Evolutionary conservation across 805 yeast genomes (phyloP), one percentile per base, ranked within the genome.

Genomic region (Dipodascopsis uninucleata): DNA sequence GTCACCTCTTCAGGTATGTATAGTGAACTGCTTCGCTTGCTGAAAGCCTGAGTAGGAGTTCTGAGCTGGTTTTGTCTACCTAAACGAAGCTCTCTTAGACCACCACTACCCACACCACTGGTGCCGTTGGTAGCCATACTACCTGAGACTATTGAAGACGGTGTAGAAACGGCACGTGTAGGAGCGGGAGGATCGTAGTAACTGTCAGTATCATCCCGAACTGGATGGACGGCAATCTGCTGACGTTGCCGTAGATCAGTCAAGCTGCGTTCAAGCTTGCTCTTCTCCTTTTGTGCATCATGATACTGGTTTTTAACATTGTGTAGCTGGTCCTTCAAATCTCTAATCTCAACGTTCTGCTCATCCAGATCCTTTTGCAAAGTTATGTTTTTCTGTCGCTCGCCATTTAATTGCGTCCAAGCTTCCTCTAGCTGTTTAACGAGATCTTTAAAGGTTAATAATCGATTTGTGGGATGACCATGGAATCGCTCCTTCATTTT

Each of bases 301-400:
- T 48, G 55, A 24, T 43, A 51, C 24, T 53, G 35, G 23, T 35
- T 37, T 18, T 39, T 36, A 24, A 51, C 28, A 23, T 51, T 53
- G 22, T 43, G 42, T 9, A 53, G 24, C 25, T 45, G 55, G 20
- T 54, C 58, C 37, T 47, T 54, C 14, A 54, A 34, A 23, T 51
- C 49, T 21, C 54, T 47, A 9, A 53, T 41, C 32, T 54, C 58
- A 9, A 44, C 36, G 23, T 47, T 39, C 25, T 46, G 48, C 33
- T 39, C 24, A 14, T 52, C 52, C 7, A 53, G 40, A 18, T 54
- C 57, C 9, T 46, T 38, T 7, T 35, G 25, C 21, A 54, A 22
- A 12, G 38, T 18, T 8, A 21, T 38, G 28, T 41, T 40, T 4
- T 43, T 36, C 23, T 52, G 56, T 9, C 44, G 40, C 29, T 53